phyloP scores from a whole-genome alignment of 78 protist species.

The Protostelium mycophagum region DNA sequence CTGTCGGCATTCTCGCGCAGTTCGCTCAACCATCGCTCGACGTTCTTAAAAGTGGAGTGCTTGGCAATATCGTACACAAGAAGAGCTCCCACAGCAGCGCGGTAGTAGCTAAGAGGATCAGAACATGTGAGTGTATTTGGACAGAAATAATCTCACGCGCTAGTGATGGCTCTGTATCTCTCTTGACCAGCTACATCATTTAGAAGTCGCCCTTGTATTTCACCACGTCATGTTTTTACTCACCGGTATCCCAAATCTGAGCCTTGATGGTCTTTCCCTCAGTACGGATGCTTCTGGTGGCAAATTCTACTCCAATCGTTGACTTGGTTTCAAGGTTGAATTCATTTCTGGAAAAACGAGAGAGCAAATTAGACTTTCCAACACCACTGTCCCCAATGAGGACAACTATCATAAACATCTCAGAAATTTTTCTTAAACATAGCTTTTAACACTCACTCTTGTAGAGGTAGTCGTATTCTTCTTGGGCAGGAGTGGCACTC shows the following conservation, averaged over 20 bases:
- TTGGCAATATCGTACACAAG: conserved; percentile 64
- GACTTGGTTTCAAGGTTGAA: conserved; percentile 95
- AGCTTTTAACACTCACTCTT: conserved; percentile 63
- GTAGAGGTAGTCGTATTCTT: conserved; percentile 68
- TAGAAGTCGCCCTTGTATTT: neutral
- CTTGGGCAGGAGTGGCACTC: conserved; percentile 9
- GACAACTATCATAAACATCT: no score
- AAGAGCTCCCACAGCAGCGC: conserved; percentile 91
- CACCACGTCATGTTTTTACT: neutral
- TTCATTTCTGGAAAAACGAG: conserved; percentile 85
- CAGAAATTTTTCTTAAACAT: no score
- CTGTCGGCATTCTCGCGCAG: conserved; percentile 76
- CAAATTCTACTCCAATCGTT: conserved; percentile 99
- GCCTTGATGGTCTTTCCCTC: conserved; percentile 82
- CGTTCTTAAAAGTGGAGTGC: conserved; percentile 64
- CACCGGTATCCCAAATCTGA: conserved; percentile 66
- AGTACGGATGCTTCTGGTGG: conserved; percentile 81
- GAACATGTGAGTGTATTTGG: neutral
- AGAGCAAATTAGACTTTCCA: conserved; percentile 90
- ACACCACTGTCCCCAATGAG: conserved; percentile 99
- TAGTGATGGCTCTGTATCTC: conserved; percentile 69
- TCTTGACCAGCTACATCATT: conserved; percentile 64
- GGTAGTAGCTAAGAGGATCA: conserved; percentile 69
- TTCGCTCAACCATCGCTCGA: conserved; percentile 76
- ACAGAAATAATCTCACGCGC: conserved; percentile 40